Percentiles rank a stretch among this genome's conserved stretches.
These are phyloP conservation scores for Scheffersomyces stambukii DNA, from an alignment of 1,139 yeast species.

Conservation along the genomic window DNA sequence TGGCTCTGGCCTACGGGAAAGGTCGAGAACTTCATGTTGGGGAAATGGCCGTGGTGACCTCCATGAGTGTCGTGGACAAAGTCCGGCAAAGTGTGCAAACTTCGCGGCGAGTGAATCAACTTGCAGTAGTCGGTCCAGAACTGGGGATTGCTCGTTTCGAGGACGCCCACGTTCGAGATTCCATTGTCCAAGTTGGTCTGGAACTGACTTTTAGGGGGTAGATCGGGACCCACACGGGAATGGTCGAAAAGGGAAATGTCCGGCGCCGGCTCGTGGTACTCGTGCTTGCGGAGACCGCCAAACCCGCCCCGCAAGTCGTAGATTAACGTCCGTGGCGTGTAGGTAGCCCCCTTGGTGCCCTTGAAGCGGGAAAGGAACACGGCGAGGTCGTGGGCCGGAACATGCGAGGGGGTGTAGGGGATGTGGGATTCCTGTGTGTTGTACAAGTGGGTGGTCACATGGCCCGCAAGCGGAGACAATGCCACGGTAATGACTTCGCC, in stretches of 20 bases:
- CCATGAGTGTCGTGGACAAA: no score
- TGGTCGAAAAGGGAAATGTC: no score
- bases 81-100: conserved; percentile 47
- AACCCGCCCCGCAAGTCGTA: conserved; percentile 73
- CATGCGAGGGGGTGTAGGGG: conserved; percentile 37
- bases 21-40: conserved; percentile 23
- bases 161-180: conserved; percentile 14
- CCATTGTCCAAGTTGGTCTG: conserved; percentile 61
- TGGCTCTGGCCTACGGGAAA: conserved; percentile 29
- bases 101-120: conserved; percentile 61
- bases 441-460: conserved; percentile 71
- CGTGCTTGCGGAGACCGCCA: conserved; percentile 56
- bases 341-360: conserved; percentile 47
- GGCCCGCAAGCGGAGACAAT: conserved; percentile 69
- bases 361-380: conserved; percentile 30
- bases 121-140: conserved; percentile 85
- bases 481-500: conserved; percentile 66
- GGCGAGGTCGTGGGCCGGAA: conserved; percentile 31
- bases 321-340: conserved; percentile 71
- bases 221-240: no score
- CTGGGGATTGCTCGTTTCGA: conserved; percentile 40
- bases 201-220: conserved; percentile 47
- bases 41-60: conserved; percentile 25
- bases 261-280: conserved; percentile 32
- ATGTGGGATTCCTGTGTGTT: conserved; percentile 72